Percentiles rank a stretch among this genome's conserved stretches.
Conservation (phyloP, 2,329 filamentous ascomycete genomes). For the Epichloe hybrida region DNA sequence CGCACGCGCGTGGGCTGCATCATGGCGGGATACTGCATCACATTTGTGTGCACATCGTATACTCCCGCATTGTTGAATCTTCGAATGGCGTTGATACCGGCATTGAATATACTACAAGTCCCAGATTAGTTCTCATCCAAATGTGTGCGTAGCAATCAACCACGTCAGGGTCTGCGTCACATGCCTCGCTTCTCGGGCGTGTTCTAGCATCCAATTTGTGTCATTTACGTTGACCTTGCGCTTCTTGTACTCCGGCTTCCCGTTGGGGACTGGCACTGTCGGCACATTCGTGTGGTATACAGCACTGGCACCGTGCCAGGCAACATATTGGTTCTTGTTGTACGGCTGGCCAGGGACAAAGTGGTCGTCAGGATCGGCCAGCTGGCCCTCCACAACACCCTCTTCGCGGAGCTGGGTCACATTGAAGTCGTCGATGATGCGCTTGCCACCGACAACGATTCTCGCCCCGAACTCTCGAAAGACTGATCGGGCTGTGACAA, state of each 20-base stretch:
- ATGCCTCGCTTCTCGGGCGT: conserved; percentile 81
- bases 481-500: conserved; percentile 90
- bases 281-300: conserved; percentile 82
- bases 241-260: conserved; percentile 72
- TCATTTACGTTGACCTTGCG: conserved; percentile 79
- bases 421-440: conserved; percentile 81
- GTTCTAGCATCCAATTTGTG: conserved; percentile 92
- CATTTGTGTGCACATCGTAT: conserved; percentile 90
- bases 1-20: conserved; percentile 84
- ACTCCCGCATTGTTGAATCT: conserved; percentile 58
- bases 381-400: conserved; percentile 72
- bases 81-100: conserved; percentile 54
- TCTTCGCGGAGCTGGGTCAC: conserved; percentile 60
- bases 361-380: conserved; percentile 80
- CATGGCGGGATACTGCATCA: conserved; percentile 71
- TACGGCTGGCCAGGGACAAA: conserved; percentile 72
- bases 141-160: no score
- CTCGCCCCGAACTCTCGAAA: conserved; percentile 92
- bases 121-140: no score
- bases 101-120: conserved; percentile 63
- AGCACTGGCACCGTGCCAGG: conserved; percentile 92
- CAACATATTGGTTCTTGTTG: conserved; percentile 97
- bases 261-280: conserved; percentile 58
- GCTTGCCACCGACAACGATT: conserved; percentile 83
- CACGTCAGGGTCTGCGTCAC: conserved; percentile 3